Evolutionary conservation across 2,329 filamentous ascomycete species (phyloP).

Genomic region (Talaromyces sp.): DNA sequence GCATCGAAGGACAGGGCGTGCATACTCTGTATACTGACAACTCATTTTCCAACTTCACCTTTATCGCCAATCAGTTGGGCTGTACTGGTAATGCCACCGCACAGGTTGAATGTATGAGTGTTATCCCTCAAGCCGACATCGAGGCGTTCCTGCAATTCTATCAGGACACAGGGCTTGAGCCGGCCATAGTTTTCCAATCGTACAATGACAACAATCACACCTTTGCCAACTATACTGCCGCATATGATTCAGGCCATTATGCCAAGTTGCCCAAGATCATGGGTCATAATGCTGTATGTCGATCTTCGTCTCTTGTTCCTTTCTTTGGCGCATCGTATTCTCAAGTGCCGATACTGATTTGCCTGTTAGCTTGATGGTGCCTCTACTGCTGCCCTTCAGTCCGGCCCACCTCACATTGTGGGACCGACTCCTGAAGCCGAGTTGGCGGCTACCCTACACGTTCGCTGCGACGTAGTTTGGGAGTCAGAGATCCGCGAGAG

Average conservation of each 20-base stretch:
- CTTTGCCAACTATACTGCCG: not conserved
- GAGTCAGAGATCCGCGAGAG: slow-evolving; percentile 30
- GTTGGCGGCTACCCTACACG: too few relatives aligned
- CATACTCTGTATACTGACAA: not conserved
- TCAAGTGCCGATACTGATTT: too few relatives aligned
- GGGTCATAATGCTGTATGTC: too few relatives aligned
- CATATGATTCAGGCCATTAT: too few relatives aligned
- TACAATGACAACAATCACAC: not conserved
- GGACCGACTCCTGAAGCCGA: too few relatives aligned
- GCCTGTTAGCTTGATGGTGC: too few relatives aligned
- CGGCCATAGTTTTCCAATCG: not conserved
- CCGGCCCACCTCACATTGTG: too few relatives aligned
- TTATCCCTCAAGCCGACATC: not conserved
- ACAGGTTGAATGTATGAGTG: not conserved
- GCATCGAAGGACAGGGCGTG: not conserved
- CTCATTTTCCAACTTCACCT: not conserved
- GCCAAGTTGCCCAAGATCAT: too few relatives aligned
- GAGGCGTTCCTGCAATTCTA: not conserved
- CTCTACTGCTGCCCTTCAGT: too few relatives aligned
- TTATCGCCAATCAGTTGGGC: not conserved
- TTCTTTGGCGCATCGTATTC: too few relatives aligned
- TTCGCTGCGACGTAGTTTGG: too few relatives aligned
- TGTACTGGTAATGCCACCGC: not conserved
- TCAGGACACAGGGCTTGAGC: not conserved
- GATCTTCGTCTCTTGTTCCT: too few relatives aligned